These are phyloP conservation scores for Poa annua DNA, from an alignment of 176 grass and related monocot genomes.

Conservation along the genomic window DNA sequence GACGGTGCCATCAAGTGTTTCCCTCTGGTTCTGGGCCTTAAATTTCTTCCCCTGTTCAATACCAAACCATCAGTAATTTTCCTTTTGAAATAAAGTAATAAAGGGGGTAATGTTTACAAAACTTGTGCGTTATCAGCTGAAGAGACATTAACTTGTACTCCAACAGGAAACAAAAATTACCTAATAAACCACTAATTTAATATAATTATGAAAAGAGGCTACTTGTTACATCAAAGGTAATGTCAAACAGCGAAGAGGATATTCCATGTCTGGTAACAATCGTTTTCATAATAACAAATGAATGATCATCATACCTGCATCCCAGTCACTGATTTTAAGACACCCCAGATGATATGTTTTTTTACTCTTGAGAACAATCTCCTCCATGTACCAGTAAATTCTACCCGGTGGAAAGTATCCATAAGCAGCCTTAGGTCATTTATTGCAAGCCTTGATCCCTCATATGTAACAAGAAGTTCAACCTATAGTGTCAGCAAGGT, in stretches of 20 bases:
- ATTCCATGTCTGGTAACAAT: background rate
- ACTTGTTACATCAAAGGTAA: background rate
- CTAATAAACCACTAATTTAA: conserved; percentile 18
- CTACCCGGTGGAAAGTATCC: conserved; percentile 91
- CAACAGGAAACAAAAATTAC: conserved; percentile 15
- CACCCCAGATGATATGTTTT: conserved; percentile 99
- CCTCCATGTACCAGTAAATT: conserved; percentile 99
- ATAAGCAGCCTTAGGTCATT: conserved; percentile 96
- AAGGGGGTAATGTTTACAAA: background rate
- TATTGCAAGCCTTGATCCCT: conserved; percentile 95
- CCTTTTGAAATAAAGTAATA: background rate
- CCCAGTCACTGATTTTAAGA: conserved; percentile 95
- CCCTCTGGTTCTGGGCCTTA: conserved; percentile 75
- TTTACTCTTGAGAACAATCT: conserved; percentile 94
- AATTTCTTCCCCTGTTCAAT: conserved; percentile 85
- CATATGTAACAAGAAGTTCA: conserved; percentile 94
- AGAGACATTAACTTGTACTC: background rate
- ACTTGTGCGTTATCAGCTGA: background rate
- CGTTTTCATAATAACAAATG: conserved; percentile 21
- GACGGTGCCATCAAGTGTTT: conserved; percentile 64
- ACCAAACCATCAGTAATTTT: background rate
- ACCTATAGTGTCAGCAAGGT: conserved; percentile 58
- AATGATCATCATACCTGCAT: conserved; percentile 68
- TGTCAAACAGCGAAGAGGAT: conserved; percentile 22
- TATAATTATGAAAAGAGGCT: conserved; percentile 16